A percentile compares a stretch with the other conserved stretches of the same genome.
These are phyloP conservation scores for Ganoderma lingzhi DNA, from an alignment of 1,284 basidiomycete species.

Conservation along the genomic window DNA sequence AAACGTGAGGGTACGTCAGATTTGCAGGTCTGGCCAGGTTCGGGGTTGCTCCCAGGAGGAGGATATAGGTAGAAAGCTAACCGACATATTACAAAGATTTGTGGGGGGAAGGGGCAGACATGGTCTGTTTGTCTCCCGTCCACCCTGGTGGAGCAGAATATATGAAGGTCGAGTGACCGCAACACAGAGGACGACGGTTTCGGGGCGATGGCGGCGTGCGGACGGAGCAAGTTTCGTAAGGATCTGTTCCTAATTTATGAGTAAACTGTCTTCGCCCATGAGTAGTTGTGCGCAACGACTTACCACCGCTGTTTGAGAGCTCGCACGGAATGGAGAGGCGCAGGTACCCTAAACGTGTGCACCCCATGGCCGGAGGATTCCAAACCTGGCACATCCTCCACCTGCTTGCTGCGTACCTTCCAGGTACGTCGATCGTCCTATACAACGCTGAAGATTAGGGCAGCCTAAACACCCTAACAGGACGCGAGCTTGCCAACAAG, in stretches of 20 bases:
- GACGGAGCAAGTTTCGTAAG: not conserved
- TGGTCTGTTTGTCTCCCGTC: not conserved
- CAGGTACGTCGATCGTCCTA: not conserved
- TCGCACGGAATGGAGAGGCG: not conserved
- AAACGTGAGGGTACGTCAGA: too few species aligned
- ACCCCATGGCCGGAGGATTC: not conserved
- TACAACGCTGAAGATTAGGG: not conserved
- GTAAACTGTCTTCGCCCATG: not conserved
- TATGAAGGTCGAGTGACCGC: not conserved
- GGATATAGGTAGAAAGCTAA: too few species aligned
- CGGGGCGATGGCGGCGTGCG: not conserved
- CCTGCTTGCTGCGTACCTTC: not conserved
- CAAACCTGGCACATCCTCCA: not conserved
- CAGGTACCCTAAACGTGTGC: not conserved
- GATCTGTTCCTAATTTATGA: not conserved
- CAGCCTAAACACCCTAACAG: not conserved
- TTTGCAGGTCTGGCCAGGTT: too few species aligned
- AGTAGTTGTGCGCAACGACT: not conserved
- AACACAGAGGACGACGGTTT: not conserved
- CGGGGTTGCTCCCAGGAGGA: too few species aligned
- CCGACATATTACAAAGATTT: too few species aligned
- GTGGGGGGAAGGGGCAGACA: too few species aligned
- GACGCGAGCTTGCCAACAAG: slow-evolving; percentile 4
- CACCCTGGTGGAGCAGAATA: not conserved
- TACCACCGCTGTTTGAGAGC: not conserved